Conservation (phyloP, 106 monocot genomes). For the Iris macrosiphon region DNA sequence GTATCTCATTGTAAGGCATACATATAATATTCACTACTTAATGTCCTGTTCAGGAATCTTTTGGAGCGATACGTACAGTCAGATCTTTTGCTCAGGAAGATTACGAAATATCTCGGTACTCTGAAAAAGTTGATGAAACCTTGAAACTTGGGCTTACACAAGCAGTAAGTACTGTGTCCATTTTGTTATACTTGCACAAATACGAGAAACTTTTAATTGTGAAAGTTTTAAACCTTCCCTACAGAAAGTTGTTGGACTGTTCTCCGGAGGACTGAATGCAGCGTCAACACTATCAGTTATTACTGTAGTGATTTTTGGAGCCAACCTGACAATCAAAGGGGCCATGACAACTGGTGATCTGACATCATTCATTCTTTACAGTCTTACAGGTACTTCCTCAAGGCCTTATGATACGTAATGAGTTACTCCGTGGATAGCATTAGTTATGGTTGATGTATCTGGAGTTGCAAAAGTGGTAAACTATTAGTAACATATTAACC, state of each 20-base stretch:
- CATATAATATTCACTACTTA: not conserved
- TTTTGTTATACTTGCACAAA: constrained; percentile 2
- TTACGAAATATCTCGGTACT: constrained; percentile 85
- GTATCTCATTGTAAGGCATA: not conserved
- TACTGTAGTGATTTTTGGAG: constrained; percentile 76
- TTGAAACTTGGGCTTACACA: constrained; percentile 95
- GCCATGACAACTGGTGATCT: constrained; percentile 82
- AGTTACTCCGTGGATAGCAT: no score
- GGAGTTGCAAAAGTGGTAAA: no score
- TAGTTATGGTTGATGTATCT: no score
- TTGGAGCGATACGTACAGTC: constrained; percentile 96
- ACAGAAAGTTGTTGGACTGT: constrained; percentile 81
- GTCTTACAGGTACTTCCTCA: no score
- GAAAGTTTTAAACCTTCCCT: not conserved
- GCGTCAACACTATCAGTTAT: constrained; percentile 82
- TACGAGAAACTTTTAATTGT: not conserved
- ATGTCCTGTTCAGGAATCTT: constrained; percentile 63
- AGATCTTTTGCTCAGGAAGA: constrained; percentile 94
- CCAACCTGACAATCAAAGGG: constrained; percentile 73
- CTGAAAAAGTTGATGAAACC: constrained; percentile 89
- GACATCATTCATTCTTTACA: constrained; percentile 93
- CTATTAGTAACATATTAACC: no score
- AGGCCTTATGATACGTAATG: no score
- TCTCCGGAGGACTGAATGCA: constrained; percentile 74
- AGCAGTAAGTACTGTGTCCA: constrained; percentile 60